Base-by-base conservation (phyloP, 495 filamentous ascomycete species). In the Neurospora sp. region DNA sequence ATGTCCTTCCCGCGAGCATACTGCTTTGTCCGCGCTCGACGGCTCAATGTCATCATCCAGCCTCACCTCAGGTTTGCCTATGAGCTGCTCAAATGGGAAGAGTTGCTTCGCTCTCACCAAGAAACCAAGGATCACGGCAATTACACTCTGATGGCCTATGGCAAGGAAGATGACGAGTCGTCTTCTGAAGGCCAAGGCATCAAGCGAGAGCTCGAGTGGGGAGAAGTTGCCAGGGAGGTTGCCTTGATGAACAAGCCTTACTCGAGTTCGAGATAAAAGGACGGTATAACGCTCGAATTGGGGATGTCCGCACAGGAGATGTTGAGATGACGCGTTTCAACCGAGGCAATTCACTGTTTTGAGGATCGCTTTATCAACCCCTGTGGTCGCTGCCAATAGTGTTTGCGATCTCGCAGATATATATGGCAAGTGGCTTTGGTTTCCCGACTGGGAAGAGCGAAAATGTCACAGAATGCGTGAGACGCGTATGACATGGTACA, bases 191-290 rank as follows among this genome's bases (percentile, higher is more conserved):
- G 40, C 3, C 73, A 72, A 45, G 77, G 74, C 0, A 72, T 81
- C 75, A 89, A 87, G 74, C 87, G 94, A 48, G 94, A 98, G 76
- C 84, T 97, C 45, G 96, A 99, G 82, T 99, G 96, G 96, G 85
- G 88, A 9, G 93, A 91, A 68, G 90, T 98, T 75, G 89, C 93
- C 5, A 86, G 94, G 39, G 96, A 98, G 84, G 92, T 99, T 72
- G 95, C 96, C 1, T 85, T 92, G 27, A 95, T 99, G 93, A 99
- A 99, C 80, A 91, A 91, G 75, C 96, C 96, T n/a, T 98, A 98
- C 82, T 85, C 87, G 4, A 83, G 86, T 74, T 84, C 48, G 48
- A 61, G 22, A 65, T 65, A 65, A 31, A 18, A 7, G 4, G 9
- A 71, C 27, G 53, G 1, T 14, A 27, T 22, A 10, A 53, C 9